Evolutionary conservation across 75 land plant species (phyloP), one percentile per base, ranked within the genome.

Genomic region (Pinus albicaulis): DNA sequence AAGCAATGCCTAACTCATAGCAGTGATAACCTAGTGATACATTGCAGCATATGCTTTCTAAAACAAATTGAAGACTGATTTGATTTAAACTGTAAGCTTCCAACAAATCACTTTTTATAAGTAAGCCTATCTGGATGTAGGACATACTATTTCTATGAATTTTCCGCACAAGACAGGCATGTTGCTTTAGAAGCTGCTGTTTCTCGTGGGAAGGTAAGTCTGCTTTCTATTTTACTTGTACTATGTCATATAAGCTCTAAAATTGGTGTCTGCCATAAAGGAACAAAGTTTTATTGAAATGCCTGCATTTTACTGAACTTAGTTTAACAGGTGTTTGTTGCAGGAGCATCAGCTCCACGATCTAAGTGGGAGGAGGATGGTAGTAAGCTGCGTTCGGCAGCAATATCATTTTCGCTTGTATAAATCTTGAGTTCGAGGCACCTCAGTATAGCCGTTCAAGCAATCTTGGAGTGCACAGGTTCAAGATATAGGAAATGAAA

Each of bases 81-180:
- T 44, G 52, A 7, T 44, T 44, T 44, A 44, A 44, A 44, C 52
- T 44, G 52, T 44, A 44, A 7, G 52, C 52, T 44, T 44, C 8
- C 52, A 44, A 44, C 52, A 44, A 6, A 7, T 7, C 7, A 44
- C 8, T 44, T 44, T 0, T 44, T 44, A 44, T 44, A 7, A 41
- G 44, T 41, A 41, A 44, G 52, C 52, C 10, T 7, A 44, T 44
- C 52, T 44, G 52, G 52, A 44, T 44, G 52, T 44, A 90, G 92
- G 90, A 91, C 82, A 56, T 91, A 91, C 60, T 91, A 91, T 80
- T 91, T 84, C 57, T 91, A 91, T 59, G 93, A 91, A 74, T 91
- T 91, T 81, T 85, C 80, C 22, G 79, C 74, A 68, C 80, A 84
- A 69, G 76, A 80, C n/a, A 87, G 85, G 74, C 90, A 82, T 74